These are phyloP conservation scores for Phytopythium kandeliae DNA, from an alignment of 352 stramenopile genomes.

Conservation along the genomic window DNA sequence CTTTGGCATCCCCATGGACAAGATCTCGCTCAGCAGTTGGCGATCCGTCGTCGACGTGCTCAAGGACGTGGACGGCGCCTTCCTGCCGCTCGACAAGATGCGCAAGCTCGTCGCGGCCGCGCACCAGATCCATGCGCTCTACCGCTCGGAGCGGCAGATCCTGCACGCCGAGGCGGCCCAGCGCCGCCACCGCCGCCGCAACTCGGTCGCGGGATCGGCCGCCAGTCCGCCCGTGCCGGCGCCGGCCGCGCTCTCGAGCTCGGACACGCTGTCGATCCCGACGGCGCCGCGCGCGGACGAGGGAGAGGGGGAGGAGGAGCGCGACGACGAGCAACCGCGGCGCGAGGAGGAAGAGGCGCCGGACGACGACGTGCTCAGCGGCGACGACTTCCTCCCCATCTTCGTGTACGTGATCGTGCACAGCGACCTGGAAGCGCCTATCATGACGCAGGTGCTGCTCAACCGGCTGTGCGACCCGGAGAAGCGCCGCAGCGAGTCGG, in stretches of 20 bases:
- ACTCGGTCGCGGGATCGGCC: conserved; percentile 19
- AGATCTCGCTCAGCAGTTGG: conserved; percentile 79
- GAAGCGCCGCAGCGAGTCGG: conserved; percentile 79
- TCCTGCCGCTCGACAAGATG: conserved; percentile 81
- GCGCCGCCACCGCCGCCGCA: conserved; percentile 25
- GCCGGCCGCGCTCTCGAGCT: background rate
- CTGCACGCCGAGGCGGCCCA: conserved; percentile 23
- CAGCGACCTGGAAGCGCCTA: conserved; percentile 62
- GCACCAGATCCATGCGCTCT: conserved; percentile 67
- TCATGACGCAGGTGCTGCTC: conserved; percentile 77
- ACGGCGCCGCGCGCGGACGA: background rate
- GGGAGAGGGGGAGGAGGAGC: conserved; percentile 5
- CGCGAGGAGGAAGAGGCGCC: conserved; percentile 19
- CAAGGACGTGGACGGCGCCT: conserved; percentile 80
- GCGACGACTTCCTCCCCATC: conserved; percentile 83
- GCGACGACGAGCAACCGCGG: conserved; percentile 2
- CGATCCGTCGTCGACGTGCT: conserved; percentile 61
- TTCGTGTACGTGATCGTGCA: conserved; percentile 89
- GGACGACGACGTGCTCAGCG: conserved; percentile 70
- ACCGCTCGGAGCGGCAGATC: conserved; percentile 55
- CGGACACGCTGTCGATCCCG: conserved; percentile 8
- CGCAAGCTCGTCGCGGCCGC: conserved; percentile 68
- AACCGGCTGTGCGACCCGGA: conserved; percentile 82
- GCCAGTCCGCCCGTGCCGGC: background rate
- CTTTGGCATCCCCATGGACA: conserved; percentile 74